Evolutionary conservation across 2,329 filamentous ascomycete species (phyloP).

Genomic region (Hymenoscyphus infarciens): DNA sequence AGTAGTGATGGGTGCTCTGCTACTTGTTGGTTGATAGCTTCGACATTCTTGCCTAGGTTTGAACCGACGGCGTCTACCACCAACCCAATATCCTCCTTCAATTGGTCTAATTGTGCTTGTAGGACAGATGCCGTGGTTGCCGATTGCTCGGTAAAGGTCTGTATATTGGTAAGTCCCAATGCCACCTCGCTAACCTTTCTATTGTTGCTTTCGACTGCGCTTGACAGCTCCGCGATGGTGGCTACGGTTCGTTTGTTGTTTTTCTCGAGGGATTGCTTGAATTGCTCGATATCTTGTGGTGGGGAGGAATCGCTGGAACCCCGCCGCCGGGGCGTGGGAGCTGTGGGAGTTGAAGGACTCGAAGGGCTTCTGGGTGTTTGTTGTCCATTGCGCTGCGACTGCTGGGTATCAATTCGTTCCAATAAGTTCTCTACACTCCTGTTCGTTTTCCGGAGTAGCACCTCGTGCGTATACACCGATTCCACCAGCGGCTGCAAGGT

Average conservation of each 20-base stretch:
- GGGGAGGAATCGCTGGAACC: slow-evolving; percentile 11
- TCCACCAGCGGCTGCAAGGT: slow-evolving; percentile 35
- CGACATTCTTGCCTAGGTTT: slow-evolving; percentile 27
- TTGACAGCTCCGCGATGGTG: slow-evolving; percentile 28
- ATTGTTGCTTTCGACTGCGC: slow-evolving; percentile 26
- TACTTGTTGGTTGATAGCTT: slow-evolving; percentile 24
- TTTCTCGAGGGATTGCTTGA: slow-evolving; percentile 24
- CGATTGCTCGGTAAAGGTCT: slow-evolving; percentile 26
- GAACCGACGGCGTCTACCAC: slow-evolving; percentile 27
- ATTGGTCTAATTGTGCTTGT: slow-evolving; percentile 33
- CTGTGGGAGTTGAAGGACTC: slow-evolving; percentile 12
- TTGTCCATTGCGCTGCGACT: slow-evolving; percentile 11
- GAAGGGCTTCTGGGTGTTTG: slow-evolving; percentile 1
- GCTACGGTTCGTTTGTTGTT: slow-evolving; percentile 24
- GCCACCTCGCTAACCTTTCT: slow-evolving; percentile 24
- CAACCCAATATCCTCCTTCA: slow-evolving; percentile 29
- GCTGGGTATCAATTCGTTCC: slow-evolving; percentile 24
- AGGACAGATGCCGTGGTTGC: slow-evolving; percentile 27
- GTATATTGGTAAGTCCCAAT: slow-evolving; percentile 22
- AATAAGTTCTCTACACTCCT: slow-evolving; percentile 33
- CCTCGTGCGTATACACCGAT: slow-evolving; percentile 34
- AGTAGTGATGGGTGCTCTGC: slow-evolving; percentile 20
- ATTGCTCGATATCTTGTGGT: slow-evolving; percentile 18
- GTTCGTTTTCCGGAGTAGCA: slow-evolving; percentile 33
- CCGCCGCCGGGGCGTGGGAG: slow-evolving; percentile 8